phyloP scores from a whole-genome alignment of 306 rosid species.

The Fragaria nilgerrensis region DNA sequence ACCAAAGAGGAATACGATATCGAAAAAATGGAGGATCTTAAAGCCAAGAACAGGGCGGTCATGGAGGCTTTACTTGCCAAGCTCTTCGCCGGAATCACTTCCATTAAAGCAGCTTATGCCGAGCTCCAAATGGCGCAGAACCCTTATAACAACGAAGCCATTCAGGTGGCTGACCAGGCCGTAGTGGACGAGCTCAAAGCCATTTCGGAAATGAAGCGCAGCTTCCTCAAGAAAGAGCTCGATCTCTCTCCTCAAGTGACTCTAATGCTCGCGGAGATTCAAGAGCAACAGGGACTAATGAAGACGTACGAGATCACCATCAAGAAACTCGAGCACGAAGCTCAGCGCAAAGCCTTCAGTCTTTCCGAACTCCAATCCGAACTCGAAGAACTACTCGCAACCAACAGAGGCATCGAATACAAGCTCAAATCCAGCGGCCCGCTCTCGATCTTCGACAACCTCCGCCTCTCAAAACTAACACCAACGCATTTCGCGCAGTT shows the following conservation, averaged over 20 bases:
- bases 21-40: conserved; percentile 30
- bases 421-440: conserved; percentile 65
- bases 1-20: conserved; percentile 41
- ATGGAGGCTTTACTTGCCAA: conserved; percentile 84
- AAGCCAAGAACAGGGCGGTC: conserved; percentile 52
- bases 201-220: conserved; percentile 69
- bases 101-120: conserved; percentile 90
- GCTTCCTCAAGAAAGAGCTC: conserved; percentile 65
- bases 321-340: conserved; percentile 60
- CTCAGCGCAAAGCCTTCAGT: conserved; percentile 31
- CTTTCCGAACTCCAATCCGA: conserved; percentile 30
- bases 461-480: conserved; percentile 34
- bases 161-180: conserved; percentile 76
- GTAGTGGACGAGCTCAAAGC: conserved; percentile 77
- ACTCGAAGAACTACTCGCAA: conserved; percentile 33
- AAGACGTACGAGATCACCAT: conserved; percentile 78
- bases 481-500: conserved; percentile 59
- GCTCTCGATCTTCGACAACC: conserved; percentile 51
- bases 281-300: conserved; percentile 84
- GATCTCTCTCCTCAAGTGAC: conserved; percentile 90
- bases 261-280: conserved; percentile 91
- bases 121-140: conserved; percentile 95
- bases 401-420: conserved; percentile 53
- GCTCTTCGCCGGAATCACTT: conserved; percentile 83
- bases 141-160: conserved; percentile 72